Evolutionary conservation across 169 alveolate genomes (phyloP).

Genomic region (Eimeria mitis): DNA sequence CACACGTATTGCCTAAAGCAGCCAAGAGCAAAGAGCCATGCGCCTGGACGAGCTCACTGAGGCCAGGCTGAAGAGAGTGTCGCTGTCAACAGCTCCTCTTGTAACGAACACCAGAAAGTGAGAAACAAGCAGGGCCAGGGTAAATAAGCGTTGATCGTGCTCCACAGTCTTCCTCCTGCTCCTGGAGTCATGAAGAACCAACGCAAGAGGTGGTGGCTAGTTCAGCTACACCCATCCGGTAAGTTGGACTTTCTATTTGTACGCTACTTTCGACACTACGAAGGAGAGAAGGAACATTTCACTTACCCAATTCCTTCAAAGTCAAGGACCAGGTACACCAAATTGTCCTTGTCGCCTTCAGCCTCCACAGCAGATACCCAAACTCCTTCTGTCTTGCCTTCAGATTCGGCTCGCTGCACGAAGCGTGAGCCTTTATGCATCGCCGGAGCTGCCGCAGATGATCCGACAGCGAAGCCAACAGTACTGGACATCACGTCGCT

Average conservation of each 20-base stretch:
- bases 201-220: background rate
- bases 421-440: slow-evolving; percentile 48
- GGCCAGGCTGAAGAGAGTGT: slow-evolving; percentile 75
- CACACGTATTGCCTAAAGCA: background rate
- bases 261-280: background rate
- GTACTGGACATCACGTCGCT: slow-evolving; percentile 64
- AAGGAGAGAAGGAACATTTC: background rate
- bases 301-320: slow-evolving; percentile 82
- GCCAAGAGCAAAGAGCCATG: background rate
- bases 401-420: slow-evolving; percentile 59
- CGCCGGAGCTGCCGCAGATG: slow-evolving; percentile 44
- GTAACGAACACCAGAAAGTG: slow-evolving; percentile 74
- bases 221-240: background rate
- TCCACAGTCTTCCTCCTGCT: slow-evolving; percentile 78
- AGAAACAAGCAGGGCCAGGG: slow-evolving; percentile 79
- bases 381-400: slow-evolving; percentile 80
- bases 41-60: slow-evolving; percentile 45
- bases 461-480: slow-evolving; percentile 77
- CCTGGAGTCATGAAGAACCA: slow-evolving; percentile 16
- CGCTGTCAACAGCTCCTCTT: slow-evolving; percentile 77
- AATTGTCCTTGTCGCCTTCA: slow-evolving; percentile 59
- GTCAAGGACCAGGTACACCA: slow-evolving; percentile 76
- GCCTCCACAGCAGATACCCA: slow-evolving; percentile 74
- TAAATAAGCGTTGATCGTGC: slow-evolving; percentile 80
- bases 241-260: background rate